Evolutionary conservation across 371 early-diverging fungal species (phyloP).

Genomic region (Parasitella parasitica): DNA sequence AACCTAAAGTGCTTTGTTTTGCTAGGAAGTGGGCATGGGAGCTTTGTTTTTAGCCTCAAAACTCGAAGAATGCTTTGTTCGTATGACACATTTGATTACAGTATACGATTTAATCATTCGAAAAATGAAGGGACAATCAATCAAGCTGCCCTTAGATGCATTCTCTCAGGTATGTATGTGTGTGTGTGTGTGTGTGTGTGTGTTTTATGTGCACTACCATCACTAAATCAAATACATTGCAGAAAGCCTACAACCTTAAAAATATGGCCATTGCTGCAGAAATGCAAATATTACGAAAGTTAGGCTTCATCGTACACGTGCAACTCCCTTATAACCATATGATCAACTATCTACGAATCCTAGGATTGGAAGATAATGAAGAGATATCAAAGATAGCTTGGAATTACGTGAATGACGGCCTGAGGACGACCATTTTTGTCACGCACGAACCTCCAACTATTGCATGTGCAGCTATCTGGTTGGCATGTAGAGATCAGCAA

Average conservation of each 20-base stretch:
- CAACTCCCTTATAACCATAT: slow-evolving; percentile 91
- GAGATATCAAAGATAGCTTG: slow-evolving; percentile 76
- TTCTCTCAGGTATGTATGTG: slow-evolving; percentile 56
- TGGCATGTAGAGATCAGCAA: slow-evolving; percentile 70
- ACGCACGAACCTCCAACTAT: slow-evolving; percentile 86
- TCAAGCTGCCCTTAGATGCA: slow-evolving; percentile 55
- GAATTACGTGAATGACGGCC: slow-evolving; percentile 88
- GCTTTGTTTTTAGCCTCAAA: slow-evolving; percentile 89
- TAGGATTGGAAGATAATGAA: slow-evolving; percentile 75
- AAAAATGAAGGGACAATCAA: slow-evolving; percentile 48
- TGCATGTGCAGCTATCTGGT: slow-evolving; percentile 87
- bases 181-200: too few relatives aligned
- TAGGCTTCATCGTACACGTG: slow-evolving; percentile 95
- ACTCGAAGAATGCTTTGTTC: slow-evolving; percentile 82
- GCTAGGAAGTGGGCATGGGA: slow-evolving; percentile 80
- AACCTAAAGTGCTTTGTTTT: not conserved
- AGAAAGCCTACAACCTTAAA: slow-evolving; percentile 75
- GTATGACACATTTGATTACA: slow-evolving; percentile 75
- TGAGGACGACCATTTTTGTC: slow-evolving; percentile 79
- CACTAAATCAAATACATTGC: too few relatives aligned
- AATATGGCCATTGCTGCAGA: slow-evolving; percentile 80
- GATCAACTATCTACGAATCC: slow-evolving; percentile 87
- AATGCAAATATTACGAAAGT: slow-evolving; percentile 79
- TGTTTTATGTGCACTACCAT: too few relatives aligned
- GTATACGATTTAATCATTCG: slow-evolving; percentile 74